Conservation (phyloP, 2,329 filamentous ascomycete genomes). For the Diaporthe longicolla region DNA sequence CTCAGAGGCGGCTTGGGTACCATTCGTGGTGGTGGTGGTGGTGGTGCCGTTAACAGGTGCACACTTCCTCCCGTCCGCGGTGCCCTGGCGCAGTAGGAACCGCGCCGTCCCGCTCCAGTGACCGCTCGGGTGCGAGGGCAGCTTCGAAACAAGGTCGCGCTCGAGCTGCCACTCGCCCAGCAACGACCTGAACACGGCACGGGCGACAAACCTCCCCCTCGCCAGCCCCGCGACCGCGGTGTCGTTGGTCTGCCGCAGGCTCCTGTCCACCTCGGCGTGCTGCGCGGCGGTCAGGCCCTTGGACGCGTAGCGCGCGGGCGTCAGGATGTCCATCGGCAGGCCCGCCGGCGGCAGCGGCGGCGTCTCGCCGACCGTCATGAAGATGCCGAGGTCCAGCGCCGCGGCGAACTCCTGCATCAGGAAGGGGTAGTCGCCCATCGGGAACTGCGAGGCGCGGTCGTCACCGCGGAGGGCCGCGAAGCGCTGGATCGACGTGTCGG, state of each 20-base stretch:
- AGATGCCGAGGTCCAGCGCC: slow-evolving; percentile 67
- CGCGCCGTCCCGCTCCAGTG: slow-evolving; percentile 74
- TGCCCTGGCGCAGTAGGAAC: slow-evolving; percentile 75
- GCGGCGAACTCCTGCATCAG: slow-evolving; percentile 79
- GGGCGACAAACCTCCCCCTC: slow-evolving; percentile 68
- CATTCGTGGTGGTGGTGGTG: neutral
- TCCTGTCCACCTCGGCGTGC: slow-evolving; percentile 57
- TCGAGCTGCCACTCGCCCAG: slow-evolving; percentile 78
- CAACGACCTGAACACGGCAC: slow-evolving; percentile 78
- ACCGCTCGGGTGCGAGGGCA: slow-evolving; percentile 73
- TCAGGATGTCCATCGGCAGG: slow-evolving; percentile 66
- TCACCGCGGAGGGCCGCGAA: slow-evolving; percentile 67
- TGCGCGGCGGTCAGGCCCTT: slow-evolving; percentile 57
- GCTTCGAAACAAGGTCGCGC: slow-evolving; percentile 67
- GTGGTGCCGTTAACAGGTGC: slow-evolving; percentile 42
- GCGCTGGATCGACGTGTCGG: slow-evolving; percentile 60
- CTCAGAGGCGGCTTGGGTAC: neutral
- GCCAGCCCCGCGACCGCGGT: slow-evolving; percentile 59
- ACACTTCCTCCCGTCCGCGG: slow-evolving; percentile 63
- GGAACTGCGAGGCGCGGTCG: slow-evolving; percentile 76
- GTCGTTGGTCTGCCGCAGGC: slow-evolving; percentile 61
- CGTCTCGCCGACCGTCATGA: slow-evolving; percentile 51
- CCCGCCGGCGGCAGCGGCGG: slow-evolving; percentile 58
- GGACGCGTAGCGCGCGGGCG: slow-evolving; percentile 68
- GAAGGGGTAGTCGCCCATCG: slow-evolving; percentile 86